Evolutionary conservation across 2,329 filamentous ascomycete genomes (phyloP), one percentile per base, ranked within the genome.

Genomic region (Aspergillus flavus): DNA sequence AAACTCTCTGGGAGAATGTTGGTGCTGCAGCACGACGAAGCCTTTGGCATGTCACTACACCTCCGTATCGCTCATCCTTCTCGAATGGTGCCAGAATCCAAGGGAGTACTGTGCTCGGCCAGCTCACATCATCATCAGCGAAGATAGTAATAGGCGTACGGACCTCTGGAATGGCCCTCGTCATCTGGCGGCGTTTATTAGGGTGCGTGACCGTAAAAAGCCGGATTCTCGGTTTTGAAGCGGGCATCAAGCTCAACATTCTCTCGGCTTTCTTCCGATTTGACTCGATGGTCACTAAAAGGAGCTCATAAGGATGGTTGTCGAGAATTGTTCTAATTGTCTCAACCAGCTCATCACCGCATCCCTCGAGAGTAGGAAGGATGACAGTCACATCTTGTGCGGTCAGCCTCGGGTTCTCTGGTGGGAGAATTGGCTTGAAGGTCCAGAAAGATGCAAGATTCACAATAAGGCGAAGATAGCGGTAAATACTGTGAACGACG

Each of bases 41-140:
- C 66, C 93, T 85, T 80, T 98, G 94, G 76, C 92, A 96, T 59
- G 94, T 97, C 43, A 94, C 93, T 60, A 97, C 94, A 39, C 93
- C 94, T 63, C 94, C 94, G 70, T 96, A 94, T 66, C 85, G 84
- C 55, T 81, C 78, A 45, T 86, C 82, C 75, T 95, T 89, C 76
- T 97, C 93, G 66, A 98, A 97, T 0, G 94, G 94, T 5, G 94
- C 94, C 66, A 98, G 83, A 62, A 98, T 91, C 94, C 94, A 97
- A 36, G 90, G 91, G 72, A 97, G 86, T 66, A 96, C 87, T 48
- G 91, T 95, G 19, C 85, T 83, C 4, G 94, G 94, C 91, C 94
- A 97, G 71, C 91, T 93, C 66, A 98, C 94, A 77, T 98, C 94
- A 79, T 98, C 94, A 75, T 98, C 94, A 30, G 94, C 93, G 82